Evolutionary conservation across 225 moss, liverwort and hornwort species (phyloP).

Genomic region (Physcomitrellopsis africana): DNA sequence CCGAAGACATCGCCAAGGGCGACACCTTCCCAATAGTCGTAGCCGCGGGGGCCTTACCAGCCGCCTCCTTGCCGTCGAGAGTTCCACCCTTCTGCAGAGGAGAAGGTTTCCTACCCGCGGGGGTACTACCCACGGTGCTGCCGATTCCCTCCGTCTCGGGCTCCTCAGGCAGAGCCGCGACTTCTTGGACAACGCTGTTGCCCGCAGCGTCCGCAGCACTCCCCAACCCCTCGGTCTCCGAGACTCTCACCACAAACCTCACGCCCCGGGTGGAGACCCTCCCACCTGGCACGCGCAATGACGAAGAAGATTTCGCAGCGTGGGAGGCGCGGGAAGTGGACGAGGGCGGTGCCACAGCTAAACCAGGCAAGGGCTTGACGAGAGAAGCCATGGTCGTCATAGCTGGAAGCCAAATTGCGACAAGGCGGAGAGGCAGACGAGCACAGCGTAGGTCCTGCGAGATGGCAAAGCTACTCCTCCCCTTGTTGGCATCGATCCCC

Average conservation of each 20-base stretch:
- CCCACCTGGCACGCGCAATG: background rate
- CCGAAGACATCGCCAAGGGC: background rate
- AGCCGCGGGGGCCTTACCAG: conserved; percentile 79
- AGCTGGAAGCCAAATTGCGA: background rate
- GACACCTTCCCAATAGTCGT: conserved; percentile 53
- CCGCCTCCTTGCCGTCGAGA: conserved; percentile 53
- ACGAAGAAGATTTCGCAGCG: background rate
- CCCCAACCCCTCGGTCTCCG: conserved; percentile 51
- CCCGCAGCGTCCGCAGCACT: conserved; percentile 72
- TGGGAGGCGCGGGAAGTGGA: too few species aligned
- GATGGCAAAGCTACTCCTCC: too few species aligned
- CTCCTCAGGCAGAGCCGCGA: conserved; percentile 71
- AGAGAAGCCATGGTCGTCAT: conserved; percentile 62
- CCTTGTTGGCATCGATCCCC: too few species aligned
- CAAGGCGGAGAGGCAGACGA: background rate
- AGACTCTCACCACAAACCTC: conserved; percentile 51
- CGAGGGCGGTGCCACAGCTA: background rate
- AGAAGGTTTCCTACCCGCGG: conserved; percentile 41
- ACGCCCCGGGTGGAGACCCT: conserved; percentile 9
- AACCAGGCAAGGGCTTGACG: conserved; percentile 39
- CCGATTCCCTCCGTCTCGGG: conserved; percentile 77
- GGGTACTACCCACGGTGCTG: conserved; percentile 20
- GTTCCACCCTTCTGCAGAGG: conserved; percentile 78
- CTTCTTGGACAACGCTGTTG: conserved; percentile 88
- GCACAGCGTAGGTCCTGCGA: too few species aligned